phyloP scores from a whole-genome alignment of 345 rosid species.

The Jatropha curcas region DNA sequence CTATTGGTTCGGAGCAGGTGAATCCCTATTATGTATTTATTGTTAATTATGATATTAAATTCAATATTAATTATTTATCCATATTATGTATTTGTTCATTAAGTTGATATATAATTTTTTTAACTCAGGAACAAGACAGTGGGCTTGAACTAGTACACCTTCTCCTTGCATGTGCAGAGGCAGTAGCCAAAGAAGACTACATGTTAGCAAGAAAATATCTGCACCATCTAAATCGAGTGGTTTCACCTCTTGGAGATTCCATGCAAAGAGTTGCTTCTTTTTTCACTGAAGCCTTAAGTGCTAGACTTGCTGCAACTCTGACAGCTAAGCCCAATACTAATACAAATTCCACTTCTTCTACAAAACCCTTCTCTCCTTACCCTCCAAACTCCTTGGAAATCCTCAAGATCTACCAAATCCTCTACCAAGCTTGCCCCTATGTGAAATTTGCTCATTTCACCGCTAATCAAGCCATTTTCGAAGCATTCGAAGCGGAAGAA shows the following conservation, averaged over 20 bases:
- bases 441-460: slow-evolving; percentile 72
- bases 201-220: slow-evolving; percentile 53
- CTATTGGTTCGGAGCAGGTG: slow-evolving; percentile 53
- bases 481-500: slow-evolving; percentile 68
- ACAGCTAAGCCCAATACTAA: slow-evolving; percentile 31
- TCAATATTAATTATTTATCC: too few species aligned
- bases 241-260: slow-evolving; percentile 58
- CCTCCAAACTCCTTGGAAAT: slow-evolving; percentile 54
- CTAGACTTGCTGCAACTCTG: slow-evolving; percentile 53
- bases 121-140: slow-evolving; percentile 62
- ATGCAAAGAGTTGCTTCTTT: slow-evolving; percentile 72
- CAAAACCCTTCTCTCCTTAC: slow-evolving; percentile 43
- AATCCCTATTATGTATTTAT: not conserved
- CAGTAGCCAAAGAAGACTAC: slow-evolving; percentile 67
- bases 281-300: slow-evolving; percentile 63
- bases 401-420: slow-evolving; percentile 60
- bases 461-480: slow-evolving; percentile 68
- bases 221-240: slow-evolving; percentile 63
- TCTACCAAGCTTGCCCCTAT: slow-evolving; percentile 71
- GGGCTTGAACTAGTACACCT: slow-evolving; percentile 69
- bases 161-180: slow-evolving; percentile 69
- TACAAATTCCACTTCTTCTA: slow-evolving; percentile 7
- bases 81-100: too few species aligned
- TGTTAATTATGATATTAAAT: not conserved
- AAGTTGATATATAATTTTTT: too few species aligned